A percentile compares a stretch with the other conserved stretches of the same genome.
phyloP scores from a whole-genome alignment of 164 flowering plant species.

The Nymphaea thermarum region DNA sequence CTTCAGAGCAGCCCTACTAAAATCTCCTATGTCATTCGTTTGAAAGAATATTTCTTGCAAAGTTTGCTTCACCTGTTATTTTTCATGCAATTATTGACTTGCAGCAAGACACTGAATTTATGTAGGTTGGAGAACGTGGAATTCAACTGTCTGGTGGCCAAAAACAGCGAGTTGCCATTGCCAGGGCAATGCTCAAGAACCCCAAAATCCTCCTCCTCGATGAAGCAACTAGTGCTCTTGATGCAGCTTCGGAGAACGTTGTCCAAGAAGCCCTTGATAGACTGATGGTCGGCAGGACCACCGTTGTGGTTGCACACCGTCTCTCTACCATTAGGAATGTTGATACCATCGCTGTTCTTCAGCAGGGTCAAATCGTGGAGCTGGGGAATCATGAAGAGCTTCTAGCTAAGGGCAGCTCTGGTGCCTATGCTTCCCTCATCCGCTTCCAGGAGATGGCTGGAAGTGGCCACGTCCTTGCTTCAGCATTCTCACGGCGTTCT shows the following conservation, averaged over 20 bases:
- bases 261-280: constrained; percentile 97
- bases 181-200: constrained; percentile 93
- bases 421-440: constrained; percentile 81
- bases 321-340: constrained; percentile 92
- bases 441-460: constrained; percentile 88
- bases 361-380: constrained; percentile 90
- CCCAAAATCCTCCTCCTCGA: constrained; percentile 93
- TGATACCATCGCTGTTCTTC: constrained; percentile 80
- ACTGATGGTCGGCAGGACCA: constrained; percentile 91
- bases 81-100: not conserved
- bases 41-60: not conserved
- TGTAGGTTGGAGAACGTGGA: constrained; percentile 94
- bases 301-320: constrained; percentile 95
- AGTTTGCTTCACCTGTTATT: not conserved
- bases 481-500: not conserved
- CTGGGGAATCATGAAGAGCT: constrained; percentile 92
- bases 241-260: constrained; percentile 84
- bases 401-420: constrained; percentile 41
- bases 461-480: constrained; percentile 28
- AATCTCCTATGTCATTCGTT: not conserved
- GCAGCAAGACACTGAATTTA: not conserved
- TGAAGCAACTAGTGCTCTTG: constrained; percentile 98
- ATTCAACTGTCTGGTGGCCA: constrained; percentile 97
- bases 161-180: constrained; percentile 95
- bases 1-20: not conserved